Base-by-base conservation (phyloP, 192 early-diverging fungal genomes). In the Chytriomyces confervae region DNA sequence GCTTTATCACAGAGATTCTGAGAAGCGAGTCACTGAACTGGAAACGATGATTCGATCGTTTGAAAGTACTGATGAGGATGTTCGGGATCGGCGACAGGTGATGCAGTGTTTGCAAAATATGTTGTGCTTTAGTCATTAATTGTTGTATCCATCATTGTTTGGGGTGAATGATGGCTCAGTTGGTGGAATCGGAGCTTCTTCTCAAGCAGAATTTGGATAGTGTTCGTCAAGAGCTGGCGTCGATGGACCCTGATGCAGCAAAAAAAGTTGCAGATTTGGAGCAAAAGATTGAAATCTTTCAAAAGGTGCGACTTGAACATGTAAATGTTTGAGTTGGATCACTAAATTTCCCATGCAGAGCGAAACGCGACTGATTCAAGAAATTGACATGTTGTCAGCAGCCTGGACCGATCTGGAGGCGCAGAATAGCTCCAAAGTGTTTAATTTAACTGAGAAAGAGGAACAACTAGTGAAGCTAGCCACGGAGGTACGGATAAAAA, bases 391-490 rank as follows among this genome's bases (percentile, higher is more conserved):
- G 0, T 84, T 92, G 8, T 90, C 88, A 0, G 80, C 84, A 27
- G 90, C 91, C 16, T 95, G 94, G 88, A 86, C 87, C 5, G 87
- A 92, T 76, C 86, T 97, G 29, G 94, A 97, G 77, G 93, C 95
- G 64, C 93, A 95, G 72, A 94, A 91, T 69, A 87, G 91, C 5
- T 86, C 89, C 69, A 93, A 93, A 69, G 92, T 95, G 5, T 88
- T 95, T 71, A 89, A 93, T 76, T 80, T 95, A 45, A 81, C 85
- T 11, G 84, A 89, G 53, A 94, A 93, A 83, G 92, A 95, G 79
- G 93, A 95, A 69, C 88, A 92, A 7, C 90, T 95, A 43, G 79
- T 89, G 68, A 91, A 91, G 57, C 82, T 95, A 3, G 72, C 91
- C n/a, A 92, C 93, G 9, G 95, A 98, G 80, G 86, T 82, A 68